Evolutionary conservation across 768 basidiomycete species (phyloP), one percentile per base, ranked within the genome.

Genomic region (Lyophyllum semitale): DNA sequence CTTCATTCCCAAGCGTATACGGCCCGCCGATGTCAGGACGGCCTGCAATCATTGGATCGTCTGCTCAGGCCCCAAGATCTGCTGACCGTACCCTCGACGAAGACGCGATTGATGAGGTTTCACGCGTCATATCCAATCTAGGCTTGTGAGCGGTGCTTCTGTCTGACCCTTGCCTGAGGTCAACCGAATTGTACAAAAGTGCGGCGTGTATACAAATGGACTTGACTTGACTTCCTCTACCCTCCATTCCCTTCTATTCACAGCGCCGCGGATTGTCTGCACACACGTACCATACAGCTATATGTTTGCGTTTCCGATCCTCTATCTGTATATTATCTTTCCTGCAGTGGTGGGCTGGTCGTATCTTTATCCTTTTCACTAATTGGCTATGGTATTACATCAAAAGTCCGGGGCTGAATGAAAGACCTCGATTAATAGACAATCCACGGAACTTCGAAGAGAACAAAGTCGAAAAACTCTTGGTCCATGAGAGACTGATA

Each of bases 371-470:
- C 75, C 63, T 74, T 57, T 77, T 76, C 69, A 72, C 74, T 84
- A 84, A 84, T 83, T 74, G 73, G 75, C 57, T 66, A 64, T 63
- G 64, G 60, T 68, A 69, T 73, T 70, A 74, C 65, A 68, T 66
- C 63, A 57, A 54, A 54, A 55, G 58, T 53, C 53, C 53, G 46
- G 51, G 57, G 56, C 48, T 41, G 46, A 60, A 59, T 41, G 59
- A 48, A 54, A 60, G 27, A 55, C 48, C 49, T 58, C 46, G 60
- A 67, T 77, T 77, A 88, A 63, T 83, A 79, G 35, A 88, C 74
- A 62, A 97, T 90, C 89, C 91, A 94, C 29, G 93, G 93, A 50
- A 99, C 83, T 70, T 98, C 96, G 67, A 88, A 95, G 66, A 96
- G 68, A 22, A 98, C 93, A 65, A 98, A 99, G 71, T 96, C 93